A percentile compares a stretch with the other conserved stretches of the same genome.
These are phyloP conservation scores for Ceriops zippeliana DNA, from an alignment of 345 rosid species.

Conservation along the genomic window DNA sequence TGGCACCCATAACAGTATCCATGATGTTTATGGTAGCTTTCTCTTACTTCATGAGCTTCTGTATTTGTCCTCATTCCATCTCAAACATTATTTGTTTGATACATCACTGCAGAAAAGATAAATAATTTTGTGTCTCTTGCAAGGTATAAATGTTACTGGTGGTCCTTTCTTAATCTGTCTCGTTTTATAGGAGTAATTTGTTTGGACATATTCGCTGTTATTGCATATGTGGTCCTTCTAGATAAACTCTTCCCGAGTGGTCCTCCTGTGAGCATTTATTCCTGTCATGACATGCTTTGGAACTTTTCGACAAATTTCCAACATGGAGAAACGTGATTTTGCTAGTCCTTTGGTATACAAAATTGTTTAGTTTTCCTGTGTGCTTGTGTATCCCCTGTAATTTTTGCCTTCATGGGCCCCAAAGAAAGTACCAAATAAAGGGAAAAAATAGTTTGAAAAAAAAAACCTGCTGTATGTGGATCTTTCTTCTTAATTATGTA, in stretches of 20 bases:
- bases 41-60: not conserved
- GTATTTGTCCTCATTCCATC: not conserved
- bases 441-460: no score
- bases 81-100: not conserved
- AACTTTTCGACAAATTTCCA: constrained; percentile 14
- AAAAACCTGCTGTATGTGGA: not conserved
- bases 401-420: not conserved
- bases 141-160: constrained; percentile 6
- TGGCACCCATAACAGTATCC: not conserved
- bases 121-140: not conserved
- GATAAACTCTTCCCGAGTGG: constrained; percentile 23
- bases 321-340: constrained; percentile 2
- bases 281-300: constrained; percentile 10
- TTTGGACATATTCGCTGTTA: constrained; percentile 14
- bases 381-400: not conserved
- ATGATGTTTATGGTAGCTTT: not conserved
- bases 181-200: constrained; percentile 18
- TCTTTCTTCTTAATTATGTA: not conserved
- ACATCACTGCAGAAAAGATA: not conserved
- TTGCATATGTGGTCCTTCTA: constrained; percentile 35
- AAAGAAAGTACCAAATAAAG: no score
- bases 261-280: constrained; percentile 23
- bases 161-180: constrained; percentile 21
- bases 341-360: not conserved
- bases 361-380: not conserved